phyloP scores from a whole-genome alignment of 495 filamentous ascomycete species.

The Penicillium samsonianum region DNA sequence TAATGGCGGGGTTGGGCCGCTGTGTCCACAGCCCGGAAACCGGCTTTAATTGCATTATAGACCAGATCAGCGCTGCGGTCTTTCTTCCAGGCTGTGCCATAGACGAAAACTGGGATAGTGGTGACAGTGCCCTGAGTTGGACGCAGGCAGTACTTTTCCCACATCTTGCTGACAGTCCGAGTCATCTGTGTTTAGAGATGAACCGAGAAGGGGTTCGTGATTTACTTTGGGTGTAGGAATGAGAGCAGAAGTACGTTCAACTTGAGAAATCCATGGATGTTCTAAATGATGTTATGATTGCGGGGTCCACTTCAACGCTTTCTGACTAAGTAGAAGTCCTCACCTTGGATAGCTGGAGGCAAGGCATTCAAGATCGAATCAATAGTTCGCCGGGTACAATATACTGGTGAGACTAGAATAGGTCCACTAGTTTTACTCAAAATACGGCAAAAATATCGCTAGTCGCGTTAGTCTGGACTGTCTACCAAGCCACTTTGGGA shows the following conservation, averaged over 20 bases:
- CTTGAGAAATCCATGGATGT: no score
- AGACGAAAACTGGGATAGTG: slow-evolving; percentile 61
- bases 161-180: slow-evolving; percentile 33
- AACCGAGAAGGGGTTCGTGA: background rate
- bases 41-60: slow-evolving; percentile 64
- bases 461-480: background rate
- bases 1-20: slow-evolving; percentile 81
- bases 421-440: background rate
- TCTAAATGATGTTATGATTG: slow-evolving; percentile 7
- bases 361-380: no score
- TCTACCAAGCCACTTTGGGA: background rate
- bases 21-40: slow-evolving; percentile 76
- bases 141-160: slow-evolving; percentile 39
- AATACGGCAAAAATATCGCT: background rate
- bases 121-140: slow-evolving; percentile 30
- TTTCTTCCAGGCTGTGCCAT: slow-evolving; percentile 91
- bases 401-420: background rate
- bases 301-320: background rate
- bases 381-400: no score
- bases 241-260: background rate
- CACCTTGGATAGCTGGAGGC: no score
- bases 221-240: background rate
- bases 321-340: slow-evolving; percentile 6
- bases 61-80: slow-evolving; percentile 66
- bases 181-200: slow-evolving; percentile 22